Evolutionary conservation across 2,329 filamentous ascomycete species (phyloP).

Genomic region (Monilinia vaccinii-corymbosi): DNA sequence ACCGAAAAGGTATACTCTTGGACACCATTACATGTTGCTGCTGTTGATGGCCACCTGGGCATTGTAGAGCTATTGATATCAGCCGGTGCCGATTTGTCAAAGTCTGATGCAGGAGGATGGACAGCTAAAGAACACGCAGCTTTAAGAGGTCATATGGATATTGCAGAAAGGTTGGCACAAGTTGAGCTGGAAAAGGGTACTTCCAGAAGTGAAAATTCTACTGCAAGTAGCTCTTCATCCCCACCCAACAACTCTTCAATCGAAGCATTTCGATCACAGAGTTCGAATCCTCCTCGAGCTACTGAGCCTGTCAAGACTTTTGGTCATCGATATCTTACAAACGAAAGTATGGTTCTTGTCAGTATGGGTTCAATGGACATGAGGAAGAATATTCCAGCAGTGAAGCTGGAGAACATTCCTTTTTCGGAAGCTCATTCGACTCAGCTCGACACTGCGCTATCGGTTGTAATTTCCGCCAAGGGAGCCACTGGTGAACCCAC

Average conservation of each 20-base stretch:
- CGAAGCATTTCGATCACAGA: slow-evolving; percentile 44
- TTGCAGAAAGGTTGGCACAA: slow-evolving; percentile 59
- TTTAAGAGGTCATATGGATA: slow-evolving; percentile 75
- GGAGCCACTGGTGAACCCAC: slow-evolving; percentile 81
- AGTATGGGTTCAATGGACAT: slow-evolving; percentile 93
- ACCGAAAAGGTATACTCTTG: slow-evolving; percentile 79
- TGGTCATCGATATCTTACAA: slow-evolving; percentile 85
- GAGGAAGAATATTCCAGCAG: slow-evolving; percentile 69
- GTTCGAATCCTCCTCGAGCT: slow-evolving; percentile 37
- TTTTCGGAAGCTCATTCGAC: slow-evolving; percentile 83
- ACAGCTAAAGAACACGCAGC: slow-evolving; percentile 89
- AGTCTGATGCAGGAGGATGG: slow-evolving; percentile 82
- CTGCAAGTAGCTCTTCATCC: slow-evolving; percentile 26
- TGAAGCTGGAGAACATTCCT: slow-evolving; percentile 81
- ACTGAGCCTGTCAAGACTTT: slow-evolving; percentile 87
- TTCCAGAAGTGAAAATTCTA: slow-evolving; percentile 27
- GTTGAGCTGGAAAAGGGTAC: slow-evolving; percentile 21
- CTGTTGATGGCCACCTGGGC: slow-evolving; percentile 73
- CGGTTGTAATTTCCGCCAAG: slow-evolving; percentile 78
- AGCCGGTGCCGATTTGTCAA: slow-evolving; percentile 67
- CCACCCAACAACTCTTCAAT: slow-evolving; percentile 50
- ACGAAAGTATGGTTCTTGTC: slow-evolving; percentile 83
- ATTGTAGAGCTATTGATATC: slow-evolving; percentile 71
- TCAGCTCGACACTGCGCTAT: slow-evolving; percentile 87
- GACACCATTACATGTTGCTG: slow-evolving; percentile 91